Percentiles rank a stretch among this genome's conserved stretches.
These are phyloP conservation scores for Fusarium bactridioides DNA, from an alignment of 2,329 filamentous ascomycete genomes.

Conservation along the genomic window DNA sequence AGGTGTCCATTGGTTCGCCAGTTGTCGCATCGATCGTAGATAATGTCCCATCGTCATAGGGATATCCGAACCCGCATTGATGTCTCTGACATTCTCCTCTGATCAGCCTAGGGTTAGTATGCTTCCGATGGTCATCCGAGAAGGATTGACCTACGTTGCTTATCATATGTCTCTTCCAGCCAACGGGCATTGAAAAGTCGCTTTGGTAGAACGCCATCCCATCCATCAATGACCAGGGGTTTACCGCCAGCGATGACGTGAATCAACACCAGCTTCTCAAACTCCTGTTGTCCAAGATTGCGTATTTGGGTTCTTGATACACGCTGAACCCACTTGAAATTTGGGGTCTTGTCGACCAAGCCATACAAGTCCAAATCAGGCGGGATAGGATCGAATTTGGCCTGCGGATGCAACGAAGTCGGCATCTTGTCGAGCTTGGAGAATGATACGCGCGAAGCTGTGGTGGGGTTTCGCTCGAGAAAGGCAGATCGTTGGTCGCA, in stretches of 20 bases:
- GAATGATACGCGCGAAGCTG: conserved; percentile 7
- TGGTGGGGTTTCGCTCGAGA: conserved; percentile 2
- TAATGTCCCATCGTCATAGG: conserved; percentile 92
- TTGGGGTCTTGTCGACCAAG: conserved; percentile 79
- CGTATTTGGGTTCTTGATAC: conserved; percentile 82
- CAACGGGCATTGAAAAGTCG: conserved; percentile 82
- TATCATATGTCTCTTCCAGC: conserved; percentile 80
- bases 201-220: conserved; percentile 76
- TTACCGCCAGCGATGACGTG: conserved; percentile 87
- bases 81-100: conserved; percentile 88
- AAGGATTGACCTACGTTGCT: conserved; percentile 68
- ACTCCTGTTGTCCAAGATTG: conserved; percentile 76
- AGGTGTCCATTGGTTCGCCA: conserved; percentile 82
- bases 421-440: conserved; percentile 67
- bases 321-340: conserved; percentile 86
- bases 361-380: conserved; percentile 81
- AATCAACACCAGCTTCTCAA: conserved; percentile 84
- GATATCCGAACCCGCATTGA: conserved; percentile 75
- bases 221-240: conserved; percentile 90
- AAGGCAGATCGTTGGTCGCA: not conserved
- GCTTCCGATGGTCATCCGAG: not conserved
- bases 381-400: conserved; percentile 90
- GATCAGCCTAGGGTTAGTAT: conserved; percentile 30
- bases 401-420: conserved; percentile 75
- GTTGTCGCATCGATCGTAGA: conserved; percentile 82